Percentiles rank a stretch among this genome's conserved stretches.
These are phyloP conservation scores for Amauroascus niger DNA, from an alignment of 2,329 filamentous ascomycete species.

Conservation along the genomic window DNA sequence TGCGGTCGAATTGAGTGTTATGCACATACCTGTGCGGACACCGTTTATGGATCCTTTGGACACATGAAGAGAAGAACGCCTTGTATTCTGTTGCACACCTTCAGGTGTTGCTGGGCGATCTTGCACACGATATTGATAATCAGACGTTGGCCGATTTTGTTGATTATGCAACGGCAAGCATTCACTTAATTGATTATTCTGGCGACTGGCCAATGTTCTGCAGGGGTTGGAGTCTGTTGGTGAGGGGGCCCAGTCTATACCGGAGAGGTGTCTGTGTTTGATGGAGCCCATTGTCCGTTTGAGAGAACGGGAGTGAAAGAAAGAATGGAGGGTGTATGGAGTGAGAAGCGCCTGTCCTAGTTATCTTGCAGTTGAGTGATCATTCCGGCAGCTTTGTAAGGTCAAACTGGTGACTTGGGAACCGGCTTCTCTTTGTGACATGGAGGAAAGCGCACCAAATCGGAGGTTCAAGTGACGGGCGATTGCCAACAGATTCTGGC, in stretches of 20 bases:
- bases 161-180: not conserved
- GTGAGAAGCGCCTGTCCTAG: not conserved
- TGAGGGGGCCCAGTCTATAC: not conserved
- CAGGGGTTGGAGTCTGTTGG: conserved; percentile 1
- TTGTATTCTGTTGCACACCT: not conserved
- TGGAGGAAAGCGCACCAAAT: not conserved
- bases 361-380: not conserved
- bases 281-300: not conserved
- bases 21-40: not conserved
- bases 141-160: not conserved
- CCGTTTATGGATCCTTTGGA: not conserved
- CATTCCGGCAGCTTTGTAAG: not conserved
- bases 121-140: not conserved
- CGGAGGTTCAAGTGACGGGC: not conserved
- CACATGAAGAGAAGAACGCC: conserved; percentile 4
- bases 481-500: not conserved
- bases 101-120: not conserved
- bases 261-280: not conserved
- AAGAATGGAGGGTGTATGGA: not conserved
- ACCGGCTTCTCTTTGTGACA: too few relatives aligned
- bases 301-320: not conserved
- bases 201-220: not conserved
- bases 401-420: not conserved
- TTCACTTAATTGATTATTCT: conserved; percentile 1
- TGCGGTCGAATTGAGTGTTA: not conserved